Evolutionary conservation across 2,329 filamentous ascomycete species (phyloP), one percentile per base, ranked within the genome.

Genomic region (Microsporum ferrugineum): DNA sequence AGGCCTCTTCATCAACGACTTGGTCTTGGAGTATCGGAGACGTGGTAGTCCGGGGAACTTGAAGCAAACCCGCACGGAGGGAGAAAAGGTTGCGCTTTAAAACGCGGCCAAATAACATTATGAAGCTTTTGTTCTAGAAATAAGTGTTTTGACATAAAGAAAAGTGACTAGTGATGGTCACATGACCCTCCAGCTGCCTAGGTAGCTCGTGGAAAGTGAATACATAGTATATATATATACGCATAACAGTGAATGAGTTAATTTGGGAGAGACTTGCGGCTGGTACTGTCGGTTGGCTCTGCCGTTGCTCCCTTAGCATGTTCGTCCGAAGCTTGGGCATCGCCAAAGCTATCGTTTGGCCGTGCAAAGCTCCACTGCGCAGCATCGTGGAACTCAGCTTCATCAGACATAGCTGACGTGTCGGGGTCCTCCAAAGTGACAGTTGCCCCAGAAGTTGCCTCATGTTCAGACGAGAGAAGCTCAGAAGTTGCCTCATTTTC

Each of bases 311-410:
- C 17, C 17, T 23, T 23, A 23, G 17, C 1, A 23, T 23, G 17
- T 23, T 23, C 1, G 17, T 1, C 17, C 17, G 17, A 23, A 23
- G 17, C 17, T 23, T 23, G 17, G 17, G 17, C 1, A 60, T 51
- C 45, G 31, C 27, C 31, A 36, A 60, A 12, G 45, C 29, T 60
- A 36, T 23, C 1, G 17, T 23, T 23, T 17, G 45, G 45, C 45
- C 7, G 45, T 55, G 59, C 51, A 58, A 61, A 61, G 27, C 59
- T 60, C 45, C 38, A 61, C 17, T 23, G 17, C 1, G 38, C 38
- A 14, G 49, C 51, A 49, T 61, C 59, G 23, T 61, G 59, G 29
- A 57, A 49, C 59, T 61, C 59, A 12, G 51, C n/a, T 49, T 61
- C 51, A 47, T 61, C 53, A 58, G 59, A 57, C 33, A 27, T 57